Evolutionary conservation across 345 rosid species (phyloP), one percentile per base, ranked within the genome.

Genomic region (Camelina hispida): DNA sequence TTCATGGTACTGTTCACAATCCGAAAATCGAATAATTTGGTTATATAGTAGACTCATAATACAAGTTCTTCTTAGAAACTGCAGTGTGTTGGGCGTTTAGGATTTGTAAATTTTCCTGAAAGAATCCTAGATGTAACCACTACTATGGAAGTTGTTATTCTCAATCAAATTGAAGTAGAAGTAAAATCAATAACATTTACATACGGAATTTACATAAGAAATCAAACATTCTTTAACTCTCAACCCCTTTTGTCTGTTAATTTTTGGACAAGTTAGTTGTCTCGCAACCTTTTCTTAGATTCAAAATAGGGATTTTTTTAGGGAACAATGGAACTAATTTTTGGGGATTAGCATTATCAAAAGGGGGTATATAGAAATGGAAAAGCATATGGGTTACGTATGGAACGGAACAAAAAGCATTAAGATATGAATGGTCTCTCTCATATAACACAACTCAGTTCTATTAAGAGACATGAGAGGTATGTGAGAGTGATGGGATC

Each of bases 401-500:
- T 42, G 37, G 35, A 62, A 25, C 9, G 0, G 2, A 47, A 65
- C 30, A 46, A 48, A 58, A 37, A 35, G 28, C 46, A 35, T 59
- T 10, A 37, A 35, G 42, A 16, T 40, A 32, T 34, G 43, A 58
- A 58, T 58, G 62, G 62, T 57, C 42, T 57, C 42, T 57, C 42
- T 57, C 42, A 32, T 30, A 56, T 28, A 57, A 13, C 62, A 57
- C 62, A 32, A 32, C 40, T 15, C 14, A 57, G 16, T 14, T 30
- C 0, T 54, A 25, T 54, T 35, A n/a, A 54, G 17, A 25, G 35
- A 54, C 59, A 25, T 25, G 15, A 14, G 10, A 28, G 61, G 32
- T 28, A 28, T 28, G 37, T 55, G 38, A 55, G 60, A 55, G 37
- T 55, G 55, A 28, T 55, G 60, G 37, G 37, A 15, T 55, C 5